Evolutionary conservation across 2,329 filamentous ascomycete species (phyloP), one percentile per base, ranked within the genome.

Genomic region (Clarireedia monteithiana): DNA sequence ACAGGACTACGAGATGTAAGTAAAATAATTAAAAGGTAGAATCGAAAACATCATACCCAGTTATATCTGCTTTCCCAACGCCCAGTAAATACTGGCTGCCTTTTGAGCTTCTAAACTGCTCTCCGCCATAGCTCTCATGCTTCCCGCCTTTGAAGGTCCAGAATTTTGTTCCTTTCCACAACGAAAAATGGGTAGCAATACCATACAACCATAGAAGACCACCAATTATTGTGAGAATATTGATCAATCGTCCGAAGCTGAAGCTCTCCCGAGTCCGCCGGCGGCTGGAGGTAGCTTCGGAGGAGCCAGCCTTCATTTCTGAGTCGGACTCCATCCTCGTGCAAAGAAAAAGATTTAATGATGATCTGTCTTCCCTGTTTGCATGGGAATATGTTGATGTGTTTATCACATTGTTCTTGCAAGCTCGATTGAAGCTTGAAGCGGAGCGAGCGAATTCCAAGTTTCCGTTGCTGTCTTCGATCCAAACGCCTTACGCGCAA

Each of bases 61-160:
- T 89, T 62, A 89, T 85, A 68, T 89, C 85, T 10, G 81, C 85
- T 69, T 86, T 88, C 26, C 85, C 85, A 23, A 85, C 83, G 23
- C 85, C 85, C 20, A 89, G 70, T 6, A 88, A 69, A 64, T 86
- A 88, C 59, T 75, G 55, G 50, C 60, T 66, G 20, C 61, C 60
- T 15, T 56, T 59, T 6, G 42, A 57, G 36, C 46, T 59, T 24
- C 53, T 53, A 47, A 57, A 10, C 30, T 60, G 48, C 20, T 49
- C 49, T 38, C 49, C 48, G 4, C 47, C 38, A 17, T 36, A 36
- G 36, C 34, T 30, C 20, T 39, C n/a, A 17, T 45, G 17, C 26
- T 50, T 48, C 20, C 15, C 48, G 50, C 40, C 17, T 2, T 42
- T 39, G 59, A 53, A 56, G 26, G 20, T 14, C 58, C 57, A 58